These are phyloP conservation scores for Thelonectria rubi DNA, from an alignment of 2,329 filamentous ascomycete species.

Conservation along the genomic window DNA sequence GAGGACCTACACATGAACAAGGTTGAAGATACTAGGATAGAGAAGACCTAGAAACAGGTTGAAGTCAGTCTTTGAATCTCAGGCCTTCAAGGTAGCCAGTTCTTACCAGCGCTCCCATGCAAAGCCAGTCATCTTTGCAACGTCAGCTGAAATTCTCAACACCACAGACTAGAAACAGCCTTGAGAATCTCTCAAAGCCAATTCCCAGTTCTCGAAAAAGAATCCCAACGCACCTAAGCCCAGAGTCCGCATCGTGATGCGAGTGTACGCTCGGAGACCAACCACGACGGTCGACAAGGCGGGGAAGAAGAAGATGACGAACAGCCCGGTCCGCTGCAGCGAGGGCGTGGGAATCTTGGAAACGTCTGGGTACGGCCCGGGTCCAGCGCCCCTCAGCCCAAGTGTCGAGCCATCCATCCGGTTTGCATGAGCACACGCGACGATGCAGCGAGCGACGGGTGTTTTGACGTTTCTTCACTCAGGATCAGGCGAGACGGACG, in stretches of 20 bases:
- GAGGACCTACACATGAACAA: slow-evolving; percentile 42
- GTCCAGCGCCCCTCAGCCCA: slow-evolving; percentile 5
- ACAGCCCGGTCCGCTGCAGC: slow-evolving; percentile 44
- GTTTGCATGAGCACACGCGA: not conserved
- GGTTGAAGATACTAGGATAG: slow-evolving; percentile 31
- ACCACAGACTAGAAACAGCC: not conserved
- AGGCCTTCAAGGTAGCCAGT: too few relatives aligned
- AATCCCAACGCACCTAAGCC: slow-evolving; percentile 34
- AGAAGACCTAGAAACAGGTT: slow-evolving; percentile 10
- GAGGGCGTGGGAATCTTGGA: slow-evolving; percentile 45
- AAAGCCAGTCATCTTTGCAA: slow-evolving; percentile 41
- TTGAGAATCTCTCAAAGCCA: not conserved
- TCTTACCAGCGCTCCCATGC: slow-evolving; percentile 34
- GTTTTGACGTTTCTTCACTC: not conserved
- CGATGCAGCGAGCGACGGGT: not conserved
- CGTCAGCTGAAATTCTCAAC: not conserved
- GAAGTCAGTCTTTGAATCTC: too few relatives aligned
- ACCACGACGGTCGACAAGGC: slow-evolving; percentile 41
- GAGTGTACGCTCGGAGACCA: slow-evolving; percentile 40
- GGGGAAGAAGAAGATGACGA: slow-evolving; percentile 47
- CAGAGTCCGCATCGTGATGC: slow-evolving; percentile 41
- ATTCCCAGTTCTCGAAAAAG: too few relatives aligned
- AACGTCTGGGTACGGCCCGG: slow-evolving; percentile 37
- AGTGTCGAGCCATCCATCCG: slow-evolving; percentile 15
- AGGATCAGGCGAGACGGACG: not conserved